Percentiles rank a stretch among this genome's conserved stretches.
Conservation (phyloP, 352 stramenopile genomes). For the Aphanomyces euteiches region DNA sequence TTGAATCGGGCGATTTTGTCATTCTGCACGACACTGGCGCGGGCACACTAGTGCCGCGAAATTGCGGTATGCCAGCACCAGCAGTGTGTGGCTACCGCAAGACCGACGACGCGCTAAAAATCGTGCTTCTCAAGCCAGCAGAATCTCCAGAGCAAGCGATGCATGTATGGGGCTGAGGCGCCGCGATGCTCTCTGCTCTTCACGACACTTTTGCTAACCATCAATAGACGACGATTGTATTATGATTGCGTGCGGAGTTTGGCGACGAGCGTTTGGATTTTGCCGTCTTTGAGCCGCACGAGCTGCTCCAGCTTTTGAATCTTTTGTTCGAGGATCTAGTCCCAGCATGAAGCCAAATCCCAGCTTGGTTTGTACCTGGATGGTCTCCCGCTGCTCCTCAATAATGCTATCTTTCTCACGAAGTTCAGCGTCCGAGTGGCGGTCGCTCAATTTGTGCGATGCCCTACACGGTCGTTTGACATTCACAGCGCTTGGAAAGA, state of each 20-base stretch:
- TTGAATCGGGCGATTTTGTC: slow-evolving; percentile 9
- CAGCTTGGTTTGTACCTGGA: slow-evolving; percentile 42
- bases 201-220: neutral
- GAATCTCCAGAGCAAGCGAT: slow-evolving; percentile 73
- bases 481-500: neutral
- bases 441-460: slow-evolving; percentile 28
- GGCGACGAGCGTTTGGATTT: slow-evolving; percentile 88
- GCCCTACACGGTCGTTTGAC: slow-evolving; percentile 1
- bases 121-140: slow-evolving; percentile 69
- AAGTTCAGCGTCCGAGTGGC: slow-evolving; percentile 41
- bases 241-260: slow-evolving; percentile 50
- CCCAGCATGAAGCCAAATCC: neutral
- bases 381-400: slow-evolving; percentile 81
- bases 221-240: neutral
- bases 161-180: slow-evolving; percentile 59
- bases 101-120: slow-evolving; percentile 34
- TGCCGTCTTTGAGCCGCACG: slow-evolving; percentile 90
- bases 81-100: slow-evolving; percentile 17
- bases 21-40: slow-evolving; percentile 23
- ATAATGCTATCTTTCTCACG: slow-evolving; percentile 79
- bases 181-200: neutral
- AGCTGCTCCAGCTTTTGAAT: slow-evolving; percentile 94
- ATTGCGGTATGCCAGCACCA: neutral
- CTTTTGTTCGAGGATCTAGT: slow-evolving; percentile 92
- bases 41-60: neutral